Conservation (phyloP, 140 eudicot genomes). For the Cichorium intybus region DNA sequence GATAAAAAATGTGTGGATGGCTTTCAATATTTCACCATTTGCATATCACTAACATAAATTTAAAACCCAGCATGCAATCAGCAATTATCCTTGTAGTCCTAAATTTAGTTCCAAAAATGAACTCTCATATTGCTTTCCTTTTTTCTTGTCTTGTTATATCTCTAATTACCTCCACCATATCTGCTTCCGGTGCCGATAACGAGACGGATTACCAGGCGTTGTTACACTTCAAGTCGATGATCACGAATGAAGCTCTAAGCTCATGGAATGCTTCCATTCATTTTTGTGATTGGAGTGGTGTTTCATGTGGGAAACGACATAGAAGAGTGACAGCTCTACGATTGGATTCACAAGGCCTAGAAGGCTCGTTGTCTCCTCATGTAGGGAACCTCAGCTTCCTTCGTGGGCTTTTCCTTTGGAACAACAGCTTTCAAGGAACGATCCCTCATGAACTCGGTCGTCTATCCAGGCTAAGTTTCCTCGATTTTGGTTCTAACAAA, state of each 20-base stretch:
- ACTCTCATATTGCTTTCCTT: neutral
- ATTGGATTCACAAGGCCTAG: neutral
- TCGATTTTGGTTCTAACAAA: neutral
- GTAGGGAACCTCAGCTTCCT: conserved; percentile 35
- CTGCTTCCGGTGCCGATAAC: neutral
- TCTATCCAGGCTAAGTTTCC: conserved; percentile 7
- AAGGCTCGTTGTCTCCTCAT: conserved; percentile 26
- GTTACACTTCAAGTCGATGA: conserved; percentile 12
- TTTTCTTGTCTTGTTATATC: neutral
- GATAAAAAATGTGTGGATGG: neutral
- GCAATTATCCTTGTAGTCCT: neutral
- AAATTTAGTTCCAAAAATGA: neutral
- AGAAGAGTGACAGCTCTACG: conserved; percentile 10
- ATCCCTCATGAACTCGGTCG: conserved; percentile 31
- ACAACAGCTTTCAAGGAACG: conserved; percentile 22
- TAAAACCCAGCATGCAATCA: neutral
- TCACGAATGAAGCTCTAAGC: neutral
- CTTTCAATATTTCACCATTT: neutral
- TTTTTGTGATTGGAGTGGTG: conserved; percentile 29
- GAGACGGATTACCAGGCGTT: conserved; percentile 21
- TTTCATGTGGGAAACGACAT: too few relatives aligned
- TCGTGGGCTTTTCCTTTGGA: neutral
- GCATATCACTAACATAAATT: neutral
- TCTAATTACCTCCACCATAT: neutral
- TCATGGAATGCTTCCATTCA: conserved; percentile 32